Evolutionary conservation across 1,139 yeast genomes (phyloP).

Genomic region (Kodamaea anthophila): DNA sequence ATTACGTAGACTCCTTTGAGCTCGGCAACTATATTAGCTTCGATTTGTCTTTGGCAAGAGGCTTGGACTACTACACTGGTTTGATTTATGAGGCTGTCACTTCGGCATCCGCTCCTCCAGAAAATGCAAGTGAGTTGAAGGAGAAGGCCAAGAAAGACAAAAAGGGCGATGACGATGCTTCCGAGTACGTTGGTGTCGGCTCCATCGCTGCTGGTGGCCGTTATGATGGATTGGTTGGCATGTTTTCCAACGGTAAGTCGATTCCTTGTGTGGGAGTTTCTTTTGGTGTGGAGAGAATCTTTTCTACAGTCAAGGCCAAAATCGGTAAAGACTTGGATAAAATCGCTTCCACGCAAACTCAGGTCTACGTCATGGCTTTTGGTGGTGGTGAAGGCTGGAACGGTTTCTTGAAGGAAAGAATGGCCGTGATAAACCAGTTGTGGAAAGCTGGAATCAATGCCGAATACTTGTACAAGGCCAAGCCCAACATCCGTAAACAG

Average conservation of each 20-base stretch:
- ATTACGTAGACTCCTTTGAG: constrained; percentile 75
- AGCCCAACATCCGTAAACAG: constrained; percentile 92
- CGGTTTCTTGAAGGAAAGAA: constrained; percentile 87
- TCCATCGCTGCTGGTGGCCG: constrained; percentile 99
- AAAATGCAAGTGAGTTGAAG: constrained; percentile 61
- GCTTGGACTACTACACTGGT: constrained; percentile 95
- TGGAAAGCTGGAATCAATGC: constrained; percentile 89
- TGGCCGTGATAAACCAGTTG: constrained; percentile 70
- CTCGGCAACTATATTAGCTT: constrained; percentile 63
- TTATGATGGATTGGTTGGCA: constrained; percentile 91
- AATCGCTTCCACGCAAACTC: constrained; percentile 79
- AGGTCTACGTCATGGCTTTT: constrained; percentile 93
- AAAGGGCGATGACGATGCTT: constrained; percentile 87
- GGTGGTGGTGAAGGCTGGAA: constrained; percentile 97
- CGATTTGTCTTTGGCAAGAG: constrained; percentile 93
- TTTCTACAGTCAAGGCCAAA: constrained; percentile 81
- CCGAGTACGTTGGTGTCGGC: constrained; percentile 96
- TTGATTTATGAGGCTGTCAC: constrained; percentile 95
- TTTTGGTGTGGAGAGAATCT: constrained; percentile 92
- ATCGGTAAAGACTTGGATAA: constrained; percentile 46
- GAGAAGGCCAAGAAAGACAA: constrained; percentile 49
- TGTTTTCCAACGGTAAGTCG: constrained; percentile 90
- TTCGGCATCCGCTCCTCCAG: constrained; percentile 89
- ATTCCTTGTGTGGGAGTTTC: constrained; percentile 97
- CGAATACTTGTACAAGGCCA: constrained; percentile 85